Base-by-base conservation (phyloP, 2,329 filamentous ascomycete genomes). In the Aureobasidium sp. region DNA sequence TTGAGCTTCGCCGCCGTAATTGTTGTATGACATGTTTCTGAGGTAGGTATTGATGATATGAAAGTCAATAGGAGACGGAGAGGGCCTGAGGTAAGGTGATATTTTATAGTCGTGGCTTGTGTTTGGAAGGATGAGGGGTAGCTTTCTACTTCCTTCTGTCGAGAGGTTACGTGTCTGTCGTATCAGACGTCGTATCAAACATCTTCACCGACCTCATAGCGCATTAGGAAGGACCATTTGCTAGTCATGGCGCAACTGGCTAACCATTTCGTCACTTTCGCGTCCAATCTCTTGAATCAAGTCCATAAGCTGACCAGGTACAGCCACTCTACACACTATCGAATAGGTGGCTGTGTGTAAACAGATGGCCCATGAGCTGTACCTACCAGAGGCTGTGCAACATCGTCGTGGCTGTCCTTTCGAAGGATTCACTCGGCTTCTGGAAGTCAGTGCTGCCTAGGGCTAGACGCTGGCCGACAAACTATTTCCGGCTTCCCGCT, bases 1-100 rank as follows among this genome's bases (percentile, higher is more conserved):
- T 27, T 65, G 63, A 22, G 65, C 63, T 53, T 64, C 59, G 51
- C 60, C 58, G 39, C 37, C 27, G 31, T 61, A 60, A 36, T 64
- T 55, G 58, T 55, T 63, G 41, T 56, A 55, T 34, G 57, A 57
- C 42, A 51, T 57, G 31, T 22, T 61, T 27, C 22, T 6, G 17
- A 37, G 14, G 5, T 49, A 6, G 27, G 12, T 36, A 41, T 37
- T 29, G 36, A 36, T 22, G 27, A 41, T 41, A 25, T 29, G 20
- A 37, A 44, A 49, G 44, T 15, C 17, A 9, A 25, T 15, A 25
- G 6, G 44, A 8, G 20, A 29, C 22, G 4, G 1, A 9, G 22
- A 11, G n/a, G 27, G 27, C 9, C 11, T 49, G 25, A 49, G 42
- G 53, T 27, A 25, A 49, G 31, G 53, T 27, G 37, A 29, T 17